Evolutionary conservation across 768 basidiomycete genomes (phyloP).

Genomic region (Suillus discolor): DNA sequence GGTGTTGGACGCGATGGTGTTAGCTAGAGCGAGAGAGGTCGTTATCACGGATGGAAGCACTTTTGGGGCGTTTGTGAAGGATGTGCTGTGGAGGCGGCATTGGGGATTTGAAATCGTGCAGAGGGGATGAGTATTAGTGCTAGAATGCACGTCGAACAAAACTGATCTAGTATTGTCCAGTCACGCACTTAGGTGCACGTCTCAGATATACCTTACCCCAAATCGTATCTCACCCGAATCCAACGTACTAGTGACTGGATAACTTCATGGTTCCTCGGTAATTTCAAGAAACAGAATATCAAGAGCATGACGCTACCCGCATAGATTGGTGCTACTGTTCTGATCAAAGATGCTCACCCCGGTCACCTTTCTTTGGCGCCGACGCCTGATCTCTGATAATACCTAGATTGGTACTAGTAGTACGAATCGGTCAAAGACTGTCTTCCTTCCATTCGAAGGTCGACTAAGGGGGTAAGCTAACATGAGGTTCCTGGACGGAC

Average conservation of each 20-base stretch:
- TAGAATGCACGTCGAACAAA: background rate
- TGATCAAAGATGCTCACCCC: too few species aligned
- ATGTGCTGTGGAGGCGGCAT: conserved; percentile 66
- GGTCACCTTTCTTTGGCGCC: too few species aligned
- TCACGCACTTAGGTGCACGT: background rate
- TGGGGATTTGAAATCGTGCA: conserved; percentile 54
- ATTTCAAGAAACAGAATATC: background rate
- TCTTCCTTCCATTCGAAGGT: too few species aligned
- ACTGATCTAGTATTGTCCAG: background rate
- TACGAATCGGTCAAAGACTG: too few species aligned
- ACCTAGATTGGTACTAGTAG: too few species aligned
- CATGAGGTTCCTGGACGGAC: too few species aligned
- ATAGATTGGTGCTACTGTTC: too few species aligned
- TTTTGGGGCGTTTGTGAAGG: conserved; percentile 68
- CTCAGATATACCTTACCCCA: background rate
- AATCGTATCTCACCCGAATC: background rate
- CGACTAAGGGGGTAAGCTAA: too few species aligned
- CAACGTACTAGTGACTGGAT: background rate
- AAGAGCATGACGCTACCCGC: too few species aligned
- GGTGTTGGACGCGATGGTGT: conserved; percentile 73
- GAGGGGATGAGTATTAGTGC: conserved; percentile 37
- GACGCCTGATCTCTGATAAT: too few species aligned
- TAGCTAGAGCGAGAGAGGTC: conserved; percentile 55
- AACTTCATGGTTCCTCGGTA: background rate
- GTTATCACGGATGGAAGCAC: conserved; percentile 77